A percentile compares a stretch with the other conserved stretches of the same genome.
These are phyloP conservation scores for Panaeolus papilionaceus DNA, from an alignment of 768 basidiomycete genomes.

Conservation along the genomic window DNA sequence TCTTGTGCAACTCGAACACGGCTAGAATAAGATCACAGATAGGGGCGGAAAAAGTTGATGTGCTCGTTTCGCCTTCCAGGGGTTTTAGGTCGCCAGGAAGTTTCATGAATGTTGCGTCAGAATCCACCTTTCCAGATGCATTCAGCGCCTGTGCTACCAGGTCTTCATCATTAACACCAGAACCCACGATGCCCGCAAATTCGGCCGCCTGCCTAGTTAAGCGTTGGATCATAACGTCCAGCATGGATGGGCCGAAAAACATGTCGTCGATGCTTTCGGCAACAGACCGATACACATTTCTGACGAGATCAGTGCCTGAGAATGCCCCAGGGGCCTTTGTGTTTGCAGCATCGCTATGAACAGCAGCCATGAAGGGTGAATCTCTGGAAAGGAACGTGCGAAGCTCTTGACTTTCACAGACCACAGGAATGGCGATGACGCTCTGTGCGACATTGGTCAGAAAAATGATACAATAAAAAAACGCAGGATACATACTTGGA, in stretches of 20 bases:
- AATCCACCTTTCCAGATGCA: constrained; percentile 65
- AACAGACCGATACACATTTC: constrained; percentile 89
- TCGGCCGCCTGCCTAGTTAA: constrained; percentile 91
- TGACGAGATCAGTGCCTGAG: constrained; percentile 79
- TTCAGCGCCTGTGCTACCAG: constrained; percentile 81
- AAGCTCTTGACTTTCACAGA: constrained; percentile 85
- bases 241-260: constrained; percentile 94
- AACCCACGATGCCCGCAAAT: constrained; percentile 83
- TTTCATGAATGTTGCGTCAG: constrained; percentile 74
- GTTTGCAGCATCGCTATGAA: constrained; percentile 38
- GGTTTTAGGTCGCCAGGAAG: constrained; percentile 82
- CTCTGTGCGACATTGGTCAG: constrained; percentile 48
- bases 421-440: constrained; percentile 72
- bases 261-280: constrained; percentile 97
- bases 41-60: constrained; percentile 89
- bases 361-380: constrained; percentile 77
- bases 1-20: constrained; percentile 93
- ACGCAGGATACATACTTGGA: constrained; percentile 66
- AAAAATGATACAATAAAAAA: background rate
- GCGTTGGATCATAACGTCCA: constrained; percentile 93
- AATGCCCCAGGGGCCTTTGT: constrained; percentile 55
- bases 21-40: constrained; percentile 95
- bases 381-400: constrained; percentile 87
- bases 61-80: constrained; percentile 86
- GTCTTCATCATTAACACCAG: constrained; percentile 83